These are phyloP conservation scores for Jamesozyma piceae DNA, from an alignment of 805 yeast genomes.

Conservation along the genomic window DNA sequence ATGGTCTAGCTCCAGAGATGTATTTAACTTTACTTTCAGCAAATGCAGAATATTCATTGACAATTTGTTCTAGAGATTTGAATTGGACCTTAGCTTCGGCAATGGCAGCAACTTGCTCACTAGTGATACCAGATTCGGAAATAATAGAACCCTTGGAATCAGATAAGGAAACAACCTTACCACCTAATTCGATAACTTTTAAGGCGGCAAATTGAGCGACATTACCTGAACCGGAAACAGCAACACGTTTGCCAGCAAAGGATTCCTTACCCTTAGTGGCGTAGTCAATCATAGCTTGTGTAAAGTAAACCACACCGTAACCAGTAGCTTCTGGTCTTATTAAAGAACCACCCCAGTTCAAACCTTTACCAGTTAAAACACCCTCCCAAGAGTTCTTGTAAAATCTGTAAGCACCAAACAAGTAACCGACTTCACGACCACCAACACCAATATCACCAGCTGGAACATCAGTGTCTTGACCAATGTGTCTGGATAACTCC, in stretches of 20 bases:
- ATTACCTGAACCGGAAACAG: slow-evolving; percentile 96
- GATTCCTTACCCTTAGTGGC: slow-evolving; percentile 85
- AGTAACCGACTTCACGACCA: slow-evolving; percentile 86
- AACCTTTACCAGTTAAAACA: slow-evolving; percentile 95
- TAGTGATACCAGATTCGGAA: slow-evolving; percentile 70
- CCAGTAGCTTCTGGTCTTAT: slow-evolving; percentile 99
- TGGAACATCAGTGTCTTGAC: slow-evolving; percentile 95
- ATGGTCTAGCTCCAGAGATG: slow-evolving; percentile 91
- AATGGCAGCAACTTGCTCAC: slow-evolving; percentile 68
- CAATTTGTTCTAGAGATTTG: slow-evolving; percentile 62
- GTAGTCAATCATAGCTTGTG: slow-evolving; percentile 93
- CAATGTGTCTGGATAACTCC: slow-evolving; percentile 92
- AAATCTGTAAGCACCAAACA: slow-evolving; percentile 94
- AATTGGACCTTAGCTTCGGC: slow-evolving; percentile 72
- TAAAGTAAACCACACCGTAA: slow-evolving; percentile 93
- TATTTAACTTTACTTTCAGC: slow-evolving; percentile 57
- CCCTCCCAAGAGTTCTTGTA: slow-evolving; percentile 91
- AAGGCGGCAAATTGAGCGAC: slow-evolving; percentile 99
- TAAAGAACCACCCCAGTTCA: slow-evolving; percentile 97
- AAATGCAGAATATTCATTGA: slow-evolving; percentile 49
- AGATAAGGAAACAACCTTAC: slow-evolving; percentile 84
- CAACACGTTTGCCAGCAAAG: slow-evolving; percentile 87
- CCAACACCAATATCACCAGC: slow-evolving; percentile 99
- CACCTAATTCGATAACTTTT: slow-evolving; percentile 95
- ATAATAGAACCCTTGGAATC: slow-evolving; percentile 91